These are phyloP conservation scores for Sedum album DNA, from an alignment of 164 flowering plant species.

Conservation along the genomic window DNA sequence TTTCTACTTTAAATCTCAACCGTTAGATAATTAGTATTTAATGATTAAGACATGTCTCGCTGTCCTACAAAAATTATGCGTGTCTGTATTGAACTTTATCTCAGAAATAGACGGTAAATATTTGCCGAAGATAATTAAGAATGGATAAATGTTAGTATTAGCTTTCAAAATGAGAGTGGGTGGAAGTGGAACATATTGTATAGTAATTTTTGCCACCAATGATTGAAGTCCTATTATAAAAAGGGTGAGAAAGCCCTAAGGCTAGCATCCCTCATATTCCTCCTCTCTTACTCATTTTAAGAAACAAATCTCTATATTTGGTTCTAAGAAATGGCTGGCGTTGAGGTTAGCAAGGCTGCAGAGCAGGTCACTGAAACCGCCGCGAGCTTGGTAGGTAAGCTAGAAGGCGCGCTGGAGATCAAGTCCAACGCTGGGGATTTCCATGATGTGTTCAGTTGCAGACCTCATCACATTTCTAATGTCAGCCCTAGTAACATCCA, in stretches of 20 bases:
- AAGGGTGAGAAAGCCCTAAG: no score
- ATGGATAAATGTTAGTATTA: no score
- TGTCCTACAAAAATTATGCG: no score
- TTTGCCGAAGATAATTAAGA: no score
- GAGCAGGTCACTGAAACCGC: background rate
- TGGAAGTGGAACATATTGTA: no score
- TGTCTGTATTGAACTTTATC: no score
- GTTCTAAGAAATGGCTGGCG: background rate
- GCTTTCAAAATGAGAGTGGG: no score
- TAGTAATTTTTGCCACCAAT: background rate
- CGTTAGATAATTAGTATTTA: no score
- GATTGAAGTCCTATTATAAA: background rate
- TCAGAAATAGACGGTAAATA: no score
- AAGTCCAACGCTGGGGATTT: background rate
- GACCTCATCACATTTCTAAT: slow-evolving; percentile 7
- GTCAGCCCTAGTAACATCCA: background rate
- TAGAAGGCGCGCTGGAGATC: background rate
- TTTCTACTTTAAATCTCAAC: no score
- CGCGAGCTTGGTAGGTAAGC: background rate
- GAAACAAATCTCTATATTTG: background rate
- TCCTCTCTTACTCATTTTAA: no score
- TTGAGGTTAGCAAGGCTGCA: background rate
- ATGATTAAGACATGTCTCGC: no score
- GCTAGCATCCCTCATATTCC: background rate
- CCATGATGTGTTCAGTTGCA: background rate